phyloP scores from a whole-genome alignment of 495 filamentous ascomycete species.

The Talaromyces stipitatus region DNA sequence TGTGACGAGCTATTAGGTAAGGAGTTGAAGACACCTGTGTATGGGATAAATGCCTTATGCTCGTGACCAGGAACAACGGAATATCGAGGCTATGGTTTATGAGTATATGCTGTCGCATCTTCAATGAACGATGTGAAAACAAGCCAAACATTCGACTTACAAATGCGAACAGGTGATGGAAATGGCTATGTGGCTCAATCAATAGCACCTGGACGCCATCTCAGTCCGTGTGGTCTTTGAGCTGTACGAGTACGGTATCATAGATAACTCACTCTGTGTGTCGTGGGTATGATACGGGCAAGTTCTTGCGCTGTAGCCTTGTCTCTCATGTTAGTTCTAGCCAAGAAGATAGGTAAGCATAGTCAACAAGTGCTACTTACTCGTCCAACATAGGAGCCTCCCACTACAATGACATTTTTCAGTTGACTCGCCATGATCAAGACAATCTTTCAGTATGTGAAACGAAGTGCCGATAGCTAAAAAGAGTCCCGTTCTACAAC shows the following conservation, averaged over 20 bases:
- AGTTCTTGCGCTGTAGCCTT: conserved; percentile 32
- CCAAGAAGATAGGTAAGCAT: not conserved
- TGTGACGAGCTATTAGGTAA: conserved; percentile 26
- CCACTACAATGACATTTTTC: conserved; percentile 34
- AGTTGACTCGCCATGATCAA: conserved; percentile 18
- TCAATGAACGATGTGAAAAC: not conserved
- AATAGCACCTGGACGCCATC: conserved; percentile 33
- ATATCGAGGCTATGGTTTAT: conserved; percentile 36
- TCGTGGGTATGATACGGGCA: conserved; percentile 25
- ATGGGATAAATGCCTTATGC: conserved; percentile 51
- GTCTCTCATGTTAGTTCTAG: conserved; percentile 6
- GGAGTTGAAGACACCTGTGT: conserved; percentile 29
- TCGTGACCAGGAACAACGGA: conserved; percentile 40
- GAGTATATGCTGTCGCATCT: not conserved
- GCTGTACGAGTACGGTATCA: not conserved
- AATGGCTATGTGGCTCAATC: conserved; percentile 44
- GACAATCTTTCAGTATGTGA: too few species aligned
- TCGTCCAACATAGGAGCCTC: conserved; percentile 35
- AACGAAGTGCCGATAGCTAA: too few species aligned
- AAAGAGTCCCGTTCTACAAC: too few species aligned
- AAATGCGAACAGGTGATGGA: conserved; percentile 47
- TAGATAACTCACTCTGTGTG: conserved; percentile 22
- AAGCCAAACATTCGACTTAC: conserved; percentile 18
- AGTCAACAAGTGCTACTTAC: conserved; percentile 11
- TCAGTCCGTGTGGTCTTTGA: not conserved